A percentile compares a stretch with the other conserved stretches of the same genome.
Conservation (phyloP, 805 yeast species). For the Nakazawaea siamensis region DNA sequence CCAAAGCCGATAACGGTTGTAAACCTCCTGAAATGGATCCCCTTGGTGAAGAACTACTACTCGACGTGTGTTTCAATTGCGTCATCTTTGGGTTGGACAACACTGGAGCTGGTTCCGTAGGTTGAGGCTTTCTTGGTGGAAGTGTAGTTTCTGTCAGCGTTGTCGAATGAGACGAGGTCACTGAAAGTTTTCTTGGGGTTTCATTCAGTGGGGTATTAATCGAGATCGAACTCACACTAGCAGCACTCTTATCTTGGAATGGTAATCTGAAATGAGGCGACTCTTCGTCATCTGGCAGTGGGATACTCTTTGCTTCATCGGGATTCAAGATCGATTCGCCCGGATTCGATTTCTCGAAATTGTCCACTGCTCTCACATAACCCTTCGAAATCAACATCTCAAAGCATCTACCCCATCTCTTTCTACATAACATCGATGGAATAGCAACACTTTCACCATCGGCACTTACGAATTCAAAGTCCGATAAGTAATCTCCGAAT, state of each 20-base stretch:
- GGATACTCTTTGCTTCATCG: constrained; percentile 8
- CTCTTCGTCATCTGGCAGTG: constrained; percentile 12
- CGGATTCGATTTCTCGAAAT: constrained; percentile 4
- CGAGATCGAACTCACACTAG: not conserved
- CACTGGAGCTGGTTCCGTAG: constrained; percentile 40
- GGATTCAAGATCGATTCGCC: constrained; percentile 3
- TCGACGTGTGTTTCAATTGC: constrained; percentile 6
- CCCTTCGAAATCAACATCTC: constrained; percentile 54
- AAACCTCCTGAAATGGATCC: constrained; percentile 32
- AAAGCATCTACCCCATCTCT: constrained; percentile 73
- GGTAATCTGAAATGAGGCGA: constrained; percentile 60
- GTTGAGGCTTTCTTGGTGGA: constrained; percentile 53
- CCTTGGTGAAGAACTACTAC: constrained; percentile 37
- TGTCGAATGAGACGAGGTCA: constrained; percentile 3
- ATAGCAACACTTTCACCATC: constrained; percentile 64
- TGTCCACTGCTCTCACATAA: constrained; percentile 48
- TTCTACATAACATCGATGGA: constrained; percentile 51
- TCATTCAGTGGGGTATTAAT: not conserved
- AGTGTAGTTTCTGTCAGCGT: constrained; percentile 16
- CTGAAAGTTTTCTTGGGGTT: constrained; percentile 3
- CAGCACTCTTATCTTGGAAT: constrained; percentile 41
- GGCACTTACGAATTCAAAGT: constrained; percentile 63
- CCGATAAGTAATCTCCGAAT: constrained; percentile 54
- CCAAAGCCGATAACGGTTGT: constrained; percentile 4
- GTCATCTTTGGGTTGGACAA: constrained; percentile 2